Evolutionary conservation across 805 yeast genomes (phyloP).

Genomic region (Myxozyma sirexii): DNA sequence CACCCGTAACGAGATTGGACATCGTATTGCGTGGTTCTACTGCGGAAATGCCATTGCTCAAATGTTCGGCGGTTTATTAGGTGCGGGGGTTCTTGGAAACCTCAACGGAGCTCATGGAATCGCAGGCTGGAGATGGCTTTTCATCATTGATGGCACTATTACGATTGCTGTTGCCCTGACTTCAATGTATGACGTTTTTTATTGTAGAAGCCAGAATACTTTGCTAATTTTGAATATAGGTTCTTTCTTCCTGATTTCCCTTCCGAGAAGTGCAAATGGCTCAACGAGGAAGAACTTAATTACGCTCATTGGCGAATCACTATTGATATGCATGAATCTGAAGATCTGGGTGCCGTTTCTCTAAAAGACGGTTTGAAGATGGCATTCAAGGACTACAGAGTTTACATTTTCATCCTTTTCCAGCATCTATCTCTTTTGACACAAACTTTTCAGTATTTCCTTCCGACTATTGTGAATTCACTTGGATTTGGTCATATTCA

Average conservation of each 20-base stretch:
- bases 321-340: constrained; percentile 24
- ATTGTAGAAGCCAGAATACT: too few relatives aligned
- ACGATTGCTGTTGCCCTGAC: constrained; percentile 41
- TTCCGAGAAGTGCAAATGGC: constrained; percentile 37
- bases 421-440: constrained; percentile 28
- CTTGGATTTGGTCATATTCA: constrained; percentile 53
- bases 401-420: constrained; percentile 24
- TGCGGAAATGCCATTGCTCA: constrained; percentile 54
- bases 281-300: constrained; percentile 28
- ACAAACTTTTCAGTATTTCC: constrained; percentile 51
- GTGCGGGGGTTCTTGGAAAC: constrained; percentile 50
- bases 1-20: constrained; percentile 47
- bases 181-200: constrained; percentile 34
- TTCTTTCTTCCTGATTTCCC: constrained; percentile 53
- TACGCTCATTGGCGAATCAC: constrained; percentile 33
- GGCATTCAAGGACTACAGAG: constrained; percentile 28
- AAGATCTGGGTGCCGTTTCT: constrained; percentile 18
- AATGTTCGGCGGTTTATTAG: constrained; percentile 55
- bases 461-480: constrained; percentile 60
- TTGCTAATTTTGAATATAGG: not conserved
- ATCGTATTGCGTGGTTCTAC: constrained; percentile 45
- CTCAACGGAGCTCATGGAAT: constrained; percentile 48
- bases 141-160: constrained; percentile 52
- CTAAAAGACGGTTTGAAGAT: constrained; percentile 22
- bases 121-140: constrained; percentile 55